phyloP scores from a whole-genome alignment of 306 rosid genomes.

The Oemleria cerasiformis region DNA sequence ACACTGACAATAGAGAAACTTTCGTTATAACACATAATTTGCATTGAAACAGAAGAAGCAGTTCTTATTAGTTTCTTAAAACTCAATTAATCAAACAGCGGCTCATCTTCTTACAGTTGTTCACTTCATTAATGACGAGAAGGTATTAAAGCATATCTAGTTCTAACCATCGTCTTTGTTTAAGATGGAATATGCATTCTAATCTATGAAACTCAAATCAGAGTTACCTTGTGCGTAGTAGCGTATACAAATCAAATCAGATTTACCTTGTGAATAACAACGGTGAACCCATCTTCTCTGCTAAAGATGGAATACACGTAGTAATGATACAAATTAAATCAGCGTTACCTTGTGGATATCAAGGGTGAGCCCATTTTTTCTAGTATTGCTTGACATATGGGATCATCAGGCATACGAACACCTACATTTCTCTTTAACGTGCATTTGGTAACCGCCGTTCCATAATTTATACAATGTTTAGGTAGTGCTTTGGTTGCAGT shows the following conservation, averaged over 20 bases:
- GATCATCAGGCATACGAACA: constrained; percentile 85
- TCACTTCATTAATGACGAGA: constrained; percentile 1
- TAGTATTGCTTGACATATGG: constrained; percentile 75
- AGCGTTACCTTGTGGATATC: constrained; percentile 73
- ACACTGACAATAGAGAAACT: constrained; percentile 48
- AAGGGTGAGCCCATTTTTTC: constrained; percentile 79
- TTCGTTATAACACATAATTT: constrained; percentile 4
- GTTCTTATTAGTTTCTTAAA: constrained; percentile 7
- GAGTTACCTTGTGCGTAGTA: too few species aligned
- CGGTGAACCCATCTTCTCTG: neutral
- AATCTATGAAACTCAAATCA: neutral
- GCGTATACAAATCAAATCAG: too few species aligned
- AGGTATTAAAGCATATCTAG: constrained; percentile 4
- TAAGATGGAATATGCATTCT: neutral
- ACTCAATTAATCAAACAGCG: neutral
- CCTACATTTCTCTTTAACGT: constrained; percentile 79
- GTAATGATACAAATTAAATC: constrained; percentile 11
- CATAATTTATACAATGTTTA: constrained; percentile 75
- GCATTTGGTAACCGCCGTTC: constrained; percentile 65
- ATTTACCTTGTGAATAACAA: too few species aligned
- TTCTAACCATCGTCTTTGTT: constrained; percentile 12
- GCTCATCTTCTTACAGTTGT: neutral
- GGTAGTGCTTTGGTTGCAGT: constrained; percentile 90
- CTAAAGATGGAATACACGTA: neutral
- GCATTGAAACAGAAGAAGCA: constrained; percentile 18